Base-by-base conservation (phyloP, 2,329 filamentous ascomycete genomes). In the Stemphylium vesicarium region DNA sequence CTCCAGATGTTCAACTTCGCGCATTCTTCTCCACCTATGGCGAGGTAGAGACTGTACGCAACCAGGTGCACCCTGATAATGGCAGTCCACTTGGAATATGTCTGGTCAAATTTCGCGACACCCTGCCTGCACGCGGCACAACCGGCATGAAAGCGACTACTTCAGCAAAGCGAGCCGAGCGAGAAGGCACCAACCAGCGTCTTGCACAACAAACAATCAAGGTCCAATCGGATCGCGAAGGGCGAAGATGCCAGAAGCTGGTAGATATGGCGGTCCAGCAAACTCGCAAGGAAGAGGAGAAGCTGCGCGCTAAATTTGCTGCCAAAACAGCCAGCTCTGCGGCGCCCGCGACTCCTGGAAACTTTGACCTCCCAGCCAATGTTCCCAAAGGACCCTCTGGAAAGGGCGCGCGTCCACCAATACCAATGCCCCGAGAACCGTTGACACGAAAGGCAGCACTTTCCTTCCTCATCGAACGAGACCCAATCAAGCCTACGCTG, bases 51-150 rank as follows among this genome's bases (percentile, higher is more conserved):
- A 90, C 93, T 70, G 89, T 96, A 66, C 92, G 91, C 70, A 97
- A 97, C 71, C 94, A 96, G 74, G 94, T 96, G 69, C 92, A 99
- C 75, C 95, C 95, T 8, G 89, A 93, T 53, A 98, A 93, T 11
- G 95, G 95, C 15, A 95, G 91, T 70, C 96, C 96, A 71, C 84
- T 99, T 11, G 95, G 95, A 11, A 93, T 99, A 72, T 96, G 91
- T 62, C 91, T 92, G 13, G 92, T 99, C 71, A 88, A 89, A 55
- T 99, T 96, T 75, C 88, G 89, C 68, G 94, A 98, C 72, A 85
- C 79, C 75, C 79, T 80, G 13, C 56, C 66, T 62, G 81, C 76
- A 64, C 81, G 79, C 69, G 86, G 77, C 66, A 80, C 63, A 16
- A 69, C 78, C 1, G 77, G 83, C 2, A 78, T 91, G 35, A 84